Conservation (phyloP, 2,329 filamentous ascomycete genomes). For the Zymoseptoria tritici region DNA sequence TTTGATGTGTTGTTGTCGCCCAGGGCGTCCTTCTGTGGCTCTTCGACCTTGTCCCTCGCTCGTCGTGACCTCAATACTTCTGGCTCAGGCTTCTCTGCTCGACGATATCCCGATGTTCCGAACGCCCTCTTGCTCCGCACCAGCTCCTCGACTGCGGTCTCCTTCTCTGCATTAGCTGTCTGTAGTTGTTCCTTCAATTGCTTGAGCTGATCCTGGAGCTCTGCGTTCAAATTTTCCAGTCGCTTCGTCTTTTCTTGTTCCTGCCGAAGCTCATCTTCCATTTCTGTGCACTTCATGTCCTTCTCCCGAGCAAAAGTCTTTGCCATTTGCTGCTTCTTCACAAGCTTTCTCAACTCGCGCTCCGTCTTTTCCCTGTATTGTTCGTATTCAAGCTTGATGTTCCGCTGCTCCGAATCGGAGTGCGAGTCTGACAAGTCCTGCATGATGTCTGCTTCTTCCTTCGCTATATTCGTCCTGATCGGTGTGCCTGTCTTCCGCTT, state of each 20-base stretch:
- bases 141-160: slow-evolving; percentile 5
- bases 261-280: slow-evolving; percentile 58
- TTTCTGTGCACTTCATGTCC: slow-evolving; percentile 60
- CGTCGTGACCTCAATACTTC: background rate
- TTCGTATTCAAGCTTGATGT: slow-evolving; percentile 57
- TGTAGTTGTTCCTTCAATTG: slow-evolving; percentile 31
- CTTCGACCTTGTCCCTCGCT: background rate
- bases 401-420: slow-evolving; percentile 74
- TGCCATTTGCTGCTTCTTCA: slow-evolving; percentile 71
- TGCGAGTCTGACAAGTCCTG: slow-evolving; percentile 65
- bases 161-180: slow-evolving; percentile 3
- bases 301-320: slow-evolving; percentile 74
- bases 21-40: background rate
- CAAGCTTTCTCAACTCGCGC: slow-evolving; percentile 66
- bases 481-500: slow-evolving; percentile 17
- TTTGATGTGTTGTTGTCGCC: background rate
- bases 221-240: slow-evolving; percentile 56
- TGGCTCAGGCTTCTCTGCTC: slow-evolving; percentile 3
- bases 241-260: slow-evolving; percentile 58
- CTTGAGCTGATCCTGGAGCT: slow-evolving; percentile 53
- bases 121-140: slow-evolving; percentile 8
- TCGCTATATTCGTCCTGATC: slow-evolving; percentile 16
- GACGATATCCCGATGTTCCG: slow-evolving; percentile 5
- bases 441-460: slow-evolving; percentile 55
- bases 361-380: slow-evolving; percentile 65